phyloP scores from a whole-genome alignment of 1,139 yeast species.

The Starmera stellimalicola region DNA sequence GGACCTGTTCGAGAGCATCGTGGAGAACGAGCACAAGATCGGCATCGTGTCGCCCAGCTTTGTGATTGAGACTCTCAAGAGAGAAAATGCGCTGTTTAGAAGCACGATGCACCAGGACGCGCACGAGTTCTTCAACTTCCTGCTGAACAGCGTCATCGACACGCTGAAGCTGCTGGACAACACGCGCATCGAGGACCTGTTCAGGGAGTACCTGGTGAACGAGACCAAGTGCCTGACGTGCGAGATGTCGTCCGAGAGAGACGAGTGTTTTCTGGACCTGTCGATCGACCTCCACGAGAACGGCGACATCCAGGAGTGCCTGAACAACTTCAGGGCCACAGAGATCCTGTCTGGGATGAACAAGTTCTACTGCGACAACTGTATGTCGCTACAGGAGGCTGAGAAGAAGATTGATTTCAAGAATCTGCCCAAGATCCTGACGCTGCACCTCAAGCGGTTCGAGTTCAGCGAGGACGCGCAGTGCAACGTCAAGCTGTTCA shows the following conservation, averaged over 20 bases:
- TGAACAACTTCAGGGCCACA: slow-evolving; percentile 72
- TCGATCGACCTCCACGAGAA: slow-evolving; percentile 65
- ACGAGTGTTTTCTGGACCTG: slow-evolving; percentile 79
- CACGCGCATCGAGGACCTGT: slow-evolving; percentile 62
- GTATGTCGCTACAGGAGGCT: slow-evolving; percentile 91
- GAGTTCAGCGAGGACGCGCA: slow-evolving; percentile 81
- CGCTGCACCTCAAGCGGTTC: slow-evolving; percentile 83
- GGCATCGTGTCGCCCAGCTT: slow-evolving; percentile 83
- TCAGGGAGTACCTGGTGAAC: slow-evolving; percentile 79
- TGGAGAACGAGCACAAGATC: slow-evolving; percentile 55
- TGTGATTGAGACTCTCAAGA: slow-evolving; percentile 66
- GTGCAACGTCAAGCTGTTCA: slow-evolving; percentile 77
- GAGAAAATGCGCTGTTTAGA: slow-evolving; percentile 75
- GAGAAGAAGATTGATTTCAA: slow-evolving; percentile 83
- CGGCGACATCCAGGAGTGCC: slow-evolving; percentile 63
- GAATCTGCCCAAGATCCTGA: slow-evolving; percentile 66
- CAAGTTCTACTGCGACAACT: slow-evolving; percentile 86
- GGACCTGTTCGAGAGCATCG: slow-evolving; percentile 78
- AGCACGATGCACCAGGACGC: slow-evolving; percentile 98
- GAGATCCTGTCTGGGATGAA: slow-evolving; percentile 83
- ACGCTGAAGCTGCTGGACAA: neutral
- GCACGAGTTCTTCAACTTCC: slow-evolving; percentile 85
- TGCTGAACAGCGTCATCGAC: slow-evolving; percentile 77
- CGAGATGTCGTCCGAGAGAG: slow-evolving; percentile 76
- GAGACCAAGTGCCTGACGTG: slow-evolving; percentile 88